A percentile compares a stretch with the other conserved stretches of the same genome.
Evolutionary conservation across 148 eudicot species (phyloP).

Genomic region (Cornus suecica): DNA sequence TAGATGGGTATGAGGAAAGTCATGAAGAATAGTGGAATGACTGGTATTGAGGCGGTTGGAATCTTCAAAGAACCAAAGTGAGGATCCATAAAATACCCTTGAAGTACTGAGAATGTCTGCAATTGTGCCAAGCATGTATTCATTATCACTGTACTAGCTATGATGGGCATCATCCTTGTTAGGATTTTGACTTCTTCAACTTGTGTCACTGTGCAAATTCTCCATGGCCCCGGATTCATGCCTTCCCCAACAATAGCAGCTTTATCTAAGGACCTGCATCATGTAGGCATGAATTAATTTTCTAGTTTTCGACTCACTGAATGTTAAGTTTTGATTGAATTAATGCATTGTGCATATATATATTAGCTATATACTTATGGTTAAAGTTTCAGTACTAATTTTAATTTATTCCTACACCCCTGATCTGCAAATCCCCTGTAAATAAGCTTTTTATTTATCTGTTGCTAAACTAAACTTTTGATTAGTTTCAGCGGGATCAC

Average conservation of each 20-base stretch:
- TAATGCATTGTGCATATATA: too few species aligned
- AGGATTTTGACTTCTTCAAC: conserved; percentile 17
- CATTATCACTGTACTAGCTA: conserved; percentile 21
- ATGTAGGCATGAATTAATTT: too few species aligned
- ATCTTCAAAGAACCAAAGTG: conserved; percentile 8
- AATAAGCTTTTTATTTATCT: too few species aligned
- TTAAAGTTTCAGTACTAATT: too few species aligned
- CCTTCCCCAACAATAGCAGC: conserved; percentile 16
- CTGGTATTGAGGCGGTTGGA: conserved; percentile 19
- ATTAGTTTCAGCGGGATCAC: too few species aligned
- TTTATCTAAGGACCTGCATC: conserved; percentile 15
- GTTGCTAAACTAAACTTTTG: too few species aligned
- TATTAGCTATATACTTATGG: too few species aligned
- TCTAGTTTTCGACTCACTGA: too few species aligned
- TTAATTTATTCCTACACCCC: too few species aligned
- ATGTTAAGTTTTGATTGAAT: too few species aligned
- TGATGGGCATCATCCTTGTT: conserved; percentile 21
- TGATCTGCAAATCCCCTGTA: too few species aligned
- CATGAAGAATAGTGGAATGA: conserved; percentile 45
- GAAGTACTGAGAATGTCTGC: conserved; percentile 20
- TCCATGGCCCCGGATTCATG: conserved; percentile 7
- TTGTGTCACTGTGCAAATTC: conserved; percentile 15
- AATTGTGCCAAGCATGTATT: conserved; percentile 17
- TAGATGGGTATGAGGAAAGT: conserved; percentile 36
- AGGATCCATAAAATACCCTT: conserved; percentile 12